These are phyloP conservation scores for Aschersonia sp. DNA, from an alignment of 2,329 filamentous ascomycete species.

Conservation along the genomic window DNA sequence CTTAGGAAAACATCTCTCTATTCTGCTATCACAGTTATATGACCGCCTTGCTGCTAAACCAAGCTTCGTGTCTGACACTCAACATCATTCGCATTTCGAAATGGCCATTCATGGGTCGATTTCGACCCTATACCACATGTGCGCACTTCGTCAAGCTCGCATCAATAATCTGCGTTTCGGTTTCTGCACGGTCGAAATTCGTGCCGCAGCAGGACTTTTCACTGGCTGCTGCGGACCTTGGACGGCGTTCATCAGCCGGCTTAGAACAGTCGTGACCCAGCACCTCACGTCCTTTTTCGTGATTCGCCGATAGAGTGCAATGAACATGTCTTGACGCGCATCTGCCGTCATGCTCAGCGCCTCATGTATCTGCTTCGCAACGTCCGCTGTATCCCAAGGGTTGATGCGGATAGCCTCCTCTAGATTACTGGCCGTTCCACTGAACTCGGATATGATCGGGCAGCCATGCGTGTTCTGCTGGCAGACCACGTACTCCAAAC, in stretches of 20 bases:
- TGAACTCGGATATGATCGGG: conserved; percentile 92
- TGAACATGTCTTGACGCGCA: conserved; percentile 27
- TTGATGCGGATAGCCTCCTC: conserved; percentile 86
- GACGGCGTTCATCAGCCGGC: conserved; percentile 1
- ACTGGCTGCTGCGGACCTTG: neutral
- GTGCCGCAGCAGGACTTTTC: neutral
- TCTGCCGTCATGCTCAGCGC: conserved; percentile 62
- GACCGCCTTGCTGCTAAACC: too few species aligned
- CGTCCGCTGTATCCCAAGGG: conserved; percentile 77
- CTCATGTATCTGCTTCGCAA: conserved; percentile 67
- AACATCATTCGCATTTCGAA: too few species aligned
- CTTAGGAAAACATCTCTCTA: too few species aligned
- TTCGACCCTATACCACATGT: neutral
- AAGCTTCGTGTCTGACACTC: too few species aligned
- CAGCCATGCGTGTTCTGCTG: conserved; percentile 78
- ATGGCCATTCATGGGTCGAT: too few species aligned
- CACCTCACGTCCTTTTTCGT: conserved; percentile 2
- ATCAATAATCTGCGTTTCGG: neutral
- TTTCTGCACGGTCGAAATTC: neutral
- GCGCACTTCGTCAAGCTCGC: neutral
- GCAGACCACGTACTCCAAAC: conserved; percentile 83
- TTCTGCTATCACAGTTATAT: too few species aligned
- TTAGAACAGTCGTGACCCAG: conserved; percentile 1
- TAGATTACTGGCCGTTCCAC: conserved; percentile 76
- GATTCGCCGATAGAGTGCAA: conserved; percentile 2